Evolutionary conservation across 805 yeast species (phyloP), one percentile per base, ranked within the genome.

Genomic region (Yarrowia deformans): DNA sequence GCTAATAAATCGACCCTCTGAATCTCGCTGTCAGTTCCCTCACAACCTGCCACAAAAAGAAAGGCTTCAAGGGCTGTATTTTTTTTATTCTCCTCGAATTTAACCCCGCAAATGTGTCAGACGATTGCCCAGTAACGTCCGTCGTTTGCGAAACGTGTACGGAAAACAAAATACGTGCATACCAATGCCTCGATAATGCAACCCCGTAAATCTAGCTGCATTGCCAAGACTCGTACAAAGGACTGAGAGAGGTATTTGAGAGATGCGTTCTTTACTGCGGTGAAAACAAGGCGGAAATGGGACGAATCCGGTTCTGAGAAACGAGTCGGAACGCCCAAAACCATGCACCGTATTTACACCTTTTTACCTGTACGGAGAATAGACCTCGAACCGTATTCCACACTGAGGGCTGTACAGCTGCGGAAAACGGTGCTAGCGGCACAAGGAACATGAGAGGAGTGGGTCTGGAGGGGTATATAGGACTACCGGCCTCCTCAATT

Each of bases 151-250:
- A 40, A 55, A 55, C 61, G 61, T 55, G 61, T 29, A 39, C 29
- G 29, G 4, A 23, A 23, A 23, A 23, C n/a, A 23, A 46, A 40
- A 35, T 45, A 35, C 60, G 23, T 19, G 37, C 46, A 23, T 37
- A 19, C 48, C 23, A 16, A 16, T 55, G 46, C 61, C 35, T 55
- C 46, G 61, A 55, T 55, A 55, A 55, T 55, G 61, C 61, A 55
- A 54, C 35, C 35, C 16, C 56, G 56, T 52, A 34, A n/a, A 46
- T 10, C 16, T 3, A 12, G 13, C 6, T 42, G 49, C 14, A 45
- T 18, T n/a, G 46, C 10, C 23, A 43, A 7, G 9, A 43, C 10
- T 12, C 12, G 19, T 19, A 43, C 19, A 18, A 43, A 7, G 10
- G 13, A 43, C 3, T 35, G 13, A 10, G 42, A 39, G 13, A 13